phyloP scores from a whole-genome alignment of 139 green algal genomes.

The Asterochloris erici region DNA sequence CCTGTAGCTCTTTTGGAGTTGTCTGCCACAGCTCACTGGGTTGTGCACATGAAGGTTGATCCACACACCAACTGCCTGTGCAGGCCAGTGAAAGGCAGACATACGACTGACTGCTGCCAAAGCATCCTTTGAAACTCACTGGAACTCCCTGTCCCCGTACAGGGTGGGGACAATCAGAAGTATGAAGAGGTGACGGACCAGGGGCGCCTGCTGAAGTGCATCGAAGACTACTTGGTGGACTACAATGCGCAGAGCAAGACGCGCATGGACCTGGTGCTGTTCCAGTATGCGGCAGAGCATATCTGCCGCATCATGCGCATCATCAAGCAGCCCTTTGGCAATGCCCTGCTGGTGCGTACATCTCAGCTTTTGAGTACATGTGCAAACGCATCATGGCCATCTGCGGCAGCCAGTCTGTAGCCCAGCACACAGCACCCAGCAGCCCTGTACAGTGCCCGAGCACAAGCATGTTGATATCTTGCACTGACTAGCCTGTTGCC shows the following conservation, averaged over 20 bases:
- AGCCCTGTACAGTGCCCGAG: too few species aligned
- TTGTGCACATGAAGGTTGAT: too few species aligned
- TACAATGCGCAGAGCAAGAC: constrained; percentile 70
- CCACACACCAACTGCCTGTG: too few species aligned
- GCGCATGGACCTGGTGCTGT: constrained; percentile 75
- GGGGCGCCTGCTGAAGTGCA: constrained; percentile 30
- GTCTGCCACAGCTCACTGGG: too few species aligned
- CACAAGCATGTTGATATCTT: too few species aligned
- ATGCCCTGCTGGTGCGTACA: constrained; percentile 57
- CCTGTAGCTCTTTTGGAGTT: too few species aligned
- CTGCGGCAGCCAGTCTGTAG: too few species aligned
- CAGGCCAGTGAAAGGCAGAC: too few species aligned
- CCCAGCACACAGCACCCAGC: too few species aligned
- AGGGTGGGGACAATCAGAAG: constrained; percentile 48
- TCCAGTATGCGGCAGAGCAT: constrained; percentile 75
- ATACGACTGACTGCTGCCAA: neutral
- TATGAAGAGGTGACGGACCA: constrained; percentile 49
- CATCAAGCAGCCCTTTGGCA: constrained; percentile 65
- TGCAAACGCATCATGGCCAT: too few species aligned
- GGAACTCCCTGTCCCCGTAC: neutral
- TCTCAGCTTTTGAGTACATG: too few species aligned
- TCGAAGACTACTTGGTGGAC: constrained; percentile 69
- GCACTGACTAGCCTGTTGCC: too few species aligned
- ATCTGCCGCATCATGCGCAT: constrained; percentile 60
- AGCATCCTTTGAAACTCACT: neutral